Base-by-base conservation (phyloP, 2,329 filamentous ascomycete genomes). In the Zymoseptoria ardabiliae region DNA sequence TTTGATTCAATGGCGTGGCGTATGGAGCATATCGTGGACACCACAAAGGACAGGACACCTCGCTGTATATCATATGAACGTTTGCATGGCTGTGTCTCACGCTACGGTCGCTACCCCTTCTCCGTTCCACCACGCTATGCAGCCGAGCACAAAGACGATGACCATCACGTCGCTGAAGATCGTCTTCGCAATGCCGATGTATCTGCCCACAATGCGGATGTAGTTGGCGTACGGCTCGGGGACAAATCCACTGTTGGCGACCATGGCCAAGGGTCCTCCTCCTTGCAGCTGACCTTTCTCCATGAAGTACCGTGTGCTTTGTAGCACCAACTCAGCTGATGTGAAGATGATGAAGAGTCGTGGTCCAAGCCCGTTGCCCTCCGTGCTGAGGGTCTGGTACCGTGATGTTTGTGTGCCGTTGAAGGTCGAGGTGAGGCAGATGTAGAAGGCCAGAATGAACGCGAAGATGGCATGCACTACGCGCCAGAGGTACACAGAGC, bases 271-370 rank as follows among this genome's bases (percentile, higher is more conserved):
- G 59, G 89, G 80, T 2, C 88, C 87, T 23, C 78, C 74, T 2
- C 82, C 82, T 61, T 82, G 82, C 52, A 81, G 71, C 61, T 75
- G 75, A 25, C 81, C 81, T 66, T 83, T 84, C 67, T 91, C 88
- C 55, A 90, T 70, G 66, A 91, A 85, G 71, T 87, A 89, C 22
- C 89, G 79, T 28, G 83, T 85, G 1, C 85, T 87, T 64, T 93
- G 83, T 63, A 93, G 77, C 56, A 90, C 71, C 10, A 90, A 80
- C 76, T 94, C 89, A 30, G 84, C 86, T 0, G 89, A 90, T 5
- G 88, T 86, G 71, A 93, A 94, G n/a, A 89, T 81, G 78, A 86
- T 90, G 74, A 93, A 91, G 74, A 91, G 87, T 62, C 81, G 79
- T 52, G 77, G 77, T 49, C 78, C 76, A 41, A 72, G 68, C 53